Evolutionary conservation across 768 basidiomycete genomes (phyloP), one percentile per base, ranked within the genome.

Genomic region (Pisolithus orientalis): DNA sequence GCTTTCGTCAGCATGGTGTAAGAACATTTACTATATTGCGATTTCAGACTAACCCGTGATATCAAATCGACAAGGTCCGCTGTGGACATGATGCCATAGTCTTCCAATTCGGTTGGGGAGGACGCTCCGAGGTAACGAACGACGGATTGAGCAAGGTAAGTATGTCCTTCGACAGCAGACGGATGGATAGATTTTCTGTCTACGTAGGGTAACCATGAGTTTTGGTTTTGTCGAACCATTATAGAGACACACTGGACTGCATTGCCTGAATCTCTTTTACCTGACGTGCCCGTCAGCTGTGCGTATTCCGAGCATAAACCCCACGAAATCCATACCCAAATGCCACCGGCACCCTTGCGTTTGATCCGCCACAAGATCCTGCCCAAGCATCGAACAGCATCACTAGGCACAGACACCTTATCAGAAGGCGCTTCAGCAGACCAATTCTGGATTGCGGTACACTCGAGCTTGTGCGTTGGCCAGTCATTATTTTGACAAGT

Each of bases 311-410:
- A 37, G 47, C 29, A 49, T 14, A 10, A 16, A n/a, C 31, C 34
- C 39, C 31, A 53, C 9, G 34, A 21, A 37, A 32, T 39, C 28
- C 79, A 8, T 58, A 88, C 87, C 85, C 84, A 86, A 44, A 59
- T 57, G 58, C 78, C 81, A 14, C 70, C 67, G 10, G 65, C 62
- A 3, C 85, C 83, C 37, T 77, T 70, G 54, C 79, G 80, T 63
- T 79, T 76, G 49, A 74, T 78, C 27, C 61, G 71, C 85, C 86
- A 90, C 28, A 92, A 59, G 16, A 94, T 74, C 39, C 92, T 79
- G 0, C 80, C 91, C 13, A 97, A 69, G 56, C 84, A 87, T 47
- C 94, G 71, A 9, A 95, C 75, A 1, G 87, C 88, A 53, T 95
- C 93, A 31, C 77, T 83, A 0, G 93, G 90, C 16, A 85, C 60